Evolutionary conservation across 129 eudicot genomes (phyloP).

Genomic region (Saposhnikovia divaricata): DNA sequence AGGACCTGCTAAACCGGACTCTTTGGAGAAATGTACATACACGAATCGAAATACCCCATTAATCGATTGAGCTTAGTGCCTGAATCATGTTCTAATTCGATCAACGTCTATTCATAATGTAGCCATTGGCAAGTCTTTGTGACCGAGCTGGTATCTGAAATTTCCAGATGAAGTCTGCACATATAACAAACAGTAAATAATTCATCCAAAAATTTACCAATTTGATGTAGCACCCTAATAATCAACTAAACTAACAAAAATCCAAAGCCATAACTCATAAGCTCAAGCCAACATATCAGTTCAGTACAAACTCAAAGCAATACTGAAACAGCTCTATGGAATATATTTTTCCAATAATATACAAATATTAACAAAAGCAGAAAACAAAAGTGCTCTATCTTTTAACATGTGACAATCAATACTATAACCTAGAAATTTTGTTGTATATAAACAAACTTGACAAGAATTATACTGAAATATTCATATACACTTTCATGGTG

Average conservation of each 20-base stretch:
- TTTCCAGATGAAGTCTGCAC: conserved; percentile 42
- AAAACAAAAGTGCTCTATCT: too few relatives aligned
- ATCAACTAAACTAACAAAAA: neutral
- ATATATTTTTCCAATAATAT: too few relatives aligned
- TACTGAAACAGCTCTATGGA: neutral
- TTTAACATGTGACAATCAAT: neutral
- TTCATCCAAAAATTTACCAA: neutral
- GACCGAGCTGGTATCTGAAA: conserved; percentile 26
- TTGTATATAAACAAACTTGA: neutral
- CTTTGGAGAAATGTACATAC: conserved; percentile 27
- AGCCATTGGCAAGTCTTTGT: conserved; percentile 23
- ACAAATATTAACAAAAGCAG: neutral
- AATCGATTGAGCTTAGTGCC: conserved; percentile 23
- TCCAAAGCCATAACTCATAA: neutral
- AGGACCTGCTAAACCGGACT: conserved; percentile 19
- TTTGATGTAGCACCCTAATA: neutral
- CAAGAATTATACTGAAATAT: neutral
- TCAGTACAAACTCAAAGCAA: neutral
- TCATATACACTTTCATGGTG: neutral
- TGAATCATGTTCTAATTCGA: conserved; percentile 8
- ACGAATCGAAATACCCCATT: conserved; percentile 4
- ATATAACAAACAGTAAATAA: neutral
- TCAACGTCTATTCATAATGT: conserved; percentile 22
- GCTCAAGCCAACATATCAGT: neutral
- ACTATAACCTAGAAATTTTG: neutral